phyloP scores from a whole-genome alignment of 306 rosid genomes.

The Ochetophila trinervis region DNA sequence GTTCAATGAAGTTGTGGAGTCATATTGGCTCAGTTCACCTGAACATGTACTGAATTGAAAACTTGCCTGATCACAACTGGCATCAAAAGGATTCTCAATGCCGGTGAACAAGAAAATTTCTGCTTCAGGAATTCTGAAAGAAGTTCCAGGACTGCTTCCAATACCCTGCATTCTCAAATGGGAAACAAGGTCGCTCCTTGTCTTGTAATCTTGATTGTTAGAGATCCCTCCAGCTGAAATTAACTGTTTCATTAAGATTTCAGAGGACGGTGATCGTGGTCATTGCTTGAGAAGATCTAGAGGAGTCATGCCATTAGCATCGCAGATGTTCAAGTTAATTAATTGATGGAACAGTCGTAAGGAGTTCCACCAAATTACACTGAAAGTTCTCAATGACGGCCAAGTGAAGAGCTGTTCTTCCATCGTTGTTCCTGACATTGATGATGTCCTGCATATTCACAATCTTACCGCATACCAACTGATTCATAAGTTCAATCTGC shows the following conservation, averaged over 20 bases:
- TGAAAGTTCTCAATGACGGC: constrained; percentile 58
- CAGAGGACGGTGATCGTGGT: constrained; percentile 58
- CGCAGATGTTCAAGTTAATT: constrained; percentile 58
- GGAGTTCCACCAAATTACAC: constrained; percentile 58
- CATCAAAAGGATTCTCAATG: constrained; percentile 53
- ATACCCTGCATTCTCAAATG: constrained; percentile 64
- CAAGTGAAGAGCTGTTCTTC: constrained; percentile 82
- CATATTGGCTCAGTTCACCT: constrained; percentile 39
- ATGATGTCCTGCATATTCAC: constrained; percentile 41
- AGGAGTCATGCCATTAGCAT: constrained; percentile 70
- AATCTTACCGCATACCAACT: constrained; percentile 37
- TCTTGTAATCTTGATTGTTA: constrained; percentile 33
- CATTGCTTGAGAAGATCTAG: constrained; percentile 67
- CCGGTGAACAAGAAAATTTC: constrained; percentile 85
- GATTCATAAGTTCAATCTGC: constrained; percentile 66
- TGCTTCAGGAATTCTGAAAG: constrained; percentile 82
- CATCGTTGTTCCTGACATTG: constrained; percentile 68
- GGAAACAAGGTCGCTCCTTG: constrained; percentile 49
- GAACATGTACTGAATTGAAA: constrained; percentile 38
- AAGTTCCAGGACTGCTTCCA: constrained; percentile 78
- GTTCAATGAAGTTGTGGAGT: constrained; percentile 36
- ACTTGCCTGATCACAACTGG: constrained; percentile 39
- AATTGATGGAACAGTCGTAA: constrained; percentile 61
- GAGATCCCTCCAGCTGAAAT: constrained; percentile 69
- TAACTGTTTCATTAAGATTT: constrained; percentile 64